These are phyloP conservation scores for Colletotrichum magnum DNA, from an alignment of 2,329 filamentous ascomycete species.

Conservation along the genomic window DNA sequence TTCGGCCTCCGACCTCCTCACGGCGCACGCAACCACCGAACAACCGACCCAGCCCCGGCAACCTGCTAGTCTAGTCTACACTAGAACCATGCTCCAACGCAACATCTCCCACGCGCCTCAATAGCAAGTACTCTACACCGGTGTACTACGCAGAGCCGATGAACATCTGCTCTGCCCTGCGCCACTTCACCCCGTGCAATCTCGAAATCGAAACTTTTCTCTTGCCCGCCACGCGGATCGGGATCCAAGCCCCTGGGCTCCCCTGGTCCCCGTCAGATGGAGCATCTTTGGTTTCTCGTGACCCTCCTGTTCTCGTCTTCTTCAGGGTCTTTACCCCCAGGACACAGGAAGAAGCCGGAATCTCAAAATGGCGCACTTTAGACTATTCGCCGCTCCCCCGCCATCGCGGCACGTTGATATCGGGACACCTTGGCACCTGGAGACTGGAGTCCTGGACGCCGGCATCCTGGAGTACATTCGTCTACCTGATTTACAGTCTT, in stretches of 20 bases:
- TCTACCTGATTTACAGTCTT: slow-evolving; percentile 4
- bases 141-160: not conserved
- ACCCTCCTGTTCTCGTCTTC: slow-evolving; percentile 20
- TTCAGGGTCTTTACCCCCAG: slow-evolving; percentile 6
- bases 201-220: slow-evolving; percentile 13
- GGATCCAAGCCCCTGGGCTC: slow-evolving; percentile 16
- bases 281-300: slow-evolving; percentile 19
- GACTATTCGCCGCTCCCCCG: slow-evolving; percentile 16
- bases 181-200: slow-evolving; percentile 14
- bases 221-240: slow-evolving; percentile 9
- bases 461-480: not conserved
- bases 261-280: slow-evolving; percentile 19
- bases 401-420: slow-evolving; percentile 11
- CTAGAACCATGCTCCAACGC: not conserved
- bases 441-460: not conserved
- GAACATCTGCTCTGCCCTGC: not conserved
- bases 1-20: slow-evolving; percentile 38
- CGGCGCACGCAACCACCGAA: slow-evolving; percentile 18
- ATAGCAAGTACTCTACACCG: no score
- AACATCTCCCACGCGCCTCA: not conserved
- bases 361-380: slow-evolving; percentile 29
- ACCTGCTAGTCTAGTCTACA: no score
- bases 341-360: slow-evolving; percentile 28
- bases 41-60: slow-evolving; percentile 5
- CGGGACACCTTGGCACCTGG: not conserved